These are phyloP conservation scores for Quercus mongolica DNA, from an alignment of 306 rosid genomes.

Conservation along the genomic window DNA sequence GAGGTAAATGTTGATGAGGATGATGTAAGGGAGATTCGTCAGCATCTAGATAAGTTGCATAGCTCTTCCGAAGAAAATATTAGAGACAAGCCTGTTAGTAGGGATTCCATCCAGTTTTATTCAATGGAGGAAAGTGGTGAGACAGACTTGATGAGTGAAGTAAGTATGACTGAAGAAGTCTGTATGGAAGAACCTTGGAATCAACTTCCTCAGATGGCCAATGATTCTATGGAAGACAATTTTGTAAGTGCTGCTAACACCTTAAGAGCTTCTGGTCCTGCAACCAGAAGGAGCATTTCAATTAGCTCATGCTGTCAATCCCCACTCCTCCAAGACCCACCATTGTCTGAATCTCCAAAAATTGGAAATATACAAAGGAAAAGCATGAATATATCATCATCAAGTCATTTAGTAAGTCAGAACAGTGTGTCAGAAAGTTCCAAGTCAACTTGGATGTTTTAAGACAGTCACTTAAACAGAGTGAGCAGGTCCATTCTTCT, in stretches of 20 bases:
- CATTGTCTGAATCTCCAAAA: too few relatives aligned
- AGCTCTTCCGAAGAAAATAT: slow-evolving; percentile 48
- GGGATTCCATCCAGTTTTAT: slow-evolving; percentile 50
- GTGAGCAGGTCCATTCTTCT: too few relatives aligned
- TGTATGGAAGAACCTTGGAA: slow-evolving; percentile 21
- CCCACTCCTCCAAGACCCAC: too few relatives aligned
- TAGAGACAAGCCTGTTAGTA: slow-evolving; percentile 29
- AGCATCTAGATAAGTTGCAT: slow-evolving; percentile 63
- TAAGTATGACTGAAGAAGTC: not conserved
- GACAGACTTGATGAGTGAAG: slow-evolving; percentile 19
- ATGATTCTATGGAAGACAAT: slow-evolving; percentile 30
- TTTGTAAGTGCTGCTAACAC: not conserved
- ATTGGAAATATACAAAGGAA: too few relatives aligned
- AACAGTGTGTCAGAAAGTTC: too few relatives aligned
- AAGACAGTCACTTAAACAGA: too few relatives aligned
- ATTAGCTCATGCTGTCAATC: too few relatives aligned
- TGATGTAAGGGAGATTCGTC: slow-evolving; percentile 57
- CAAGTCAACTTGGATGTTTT: too few relatives aligned
- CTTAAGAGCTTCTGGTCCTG: too few relatives aligned
- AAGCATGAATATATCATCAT: too few relatives aligned
- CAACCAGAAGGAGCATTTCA: too few relatives aligned
- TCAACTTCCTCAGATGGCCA: slow-evolving; percentile 37
- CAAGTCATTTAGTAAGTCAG: too few relatives aligned
- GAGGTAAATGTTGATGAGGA: slow-evolving; percentile 60
- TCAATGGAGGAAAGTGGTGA: slow-evolving; percentile 55